Percentiles rank a stretch among this genome's conserved stretches.
phyloP scores from a whole-genome alignment of 202 grass and related monocot species.

The Elaeis oleifera region DNA sequence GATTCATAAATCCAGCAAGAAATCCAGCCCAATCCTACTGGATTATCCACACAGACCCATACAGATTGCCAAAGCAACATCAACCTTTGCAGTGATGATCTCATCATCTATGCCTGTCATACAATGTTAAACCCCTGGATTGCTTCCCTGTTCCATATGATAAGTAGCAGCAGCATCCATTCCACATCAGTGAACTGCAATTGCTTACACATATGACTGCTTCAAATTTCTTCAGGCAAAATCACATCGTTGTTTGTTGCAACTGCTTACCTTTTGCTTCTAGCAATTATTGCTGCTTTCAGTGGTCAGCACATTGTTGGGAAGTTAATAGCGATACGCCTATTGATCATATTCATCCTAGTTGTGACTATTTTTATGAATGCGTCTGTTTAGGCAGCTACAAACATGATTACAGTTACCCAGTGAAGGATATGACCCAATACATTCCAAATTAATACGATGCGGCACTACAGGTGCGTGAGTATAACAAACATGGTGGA shows the following conservation, averaged over 20 bases:
- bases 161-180: background rate
- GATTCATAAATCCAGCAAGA: no score
- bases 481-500: conserved; percentile 10
- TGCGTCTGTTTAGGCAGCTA: conserved; percentile 9
- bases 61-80: conserved; percentile 12
- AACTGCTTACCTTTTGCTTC: conserved; percentile 10
- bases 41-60: no score
- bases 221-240: background rate
- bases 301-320: conserved; percentile 8
- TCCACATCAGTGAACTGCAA: background rate
- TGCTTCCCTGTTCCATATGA: conserved; percentile 17
- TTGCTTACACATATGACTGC: background rate
- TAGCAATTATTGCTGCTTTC: conserved; percentile 7
- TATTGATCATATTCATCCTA: conserved; percentile 12
- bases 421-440: no score
- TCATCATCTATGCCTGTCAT: conserved; percentile 15
- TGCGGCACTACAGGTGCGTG: conserved; percentile 2
- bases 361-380: conserved; percentile 4
- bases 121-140: conserved; percentile 11
- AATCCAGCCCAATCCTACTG: no score
- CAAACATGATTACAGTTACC: background rate
- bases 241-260: background rate
- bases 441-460: no score
- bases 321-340: background rate
- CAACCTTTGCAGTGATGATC: conserved; percentile 4